These are phyloP conservation scores for Claviceps capensis DNA, from an alignment of 2,329 filamentous ascomycete genomes.

Conservation along the genomic window DNA sequence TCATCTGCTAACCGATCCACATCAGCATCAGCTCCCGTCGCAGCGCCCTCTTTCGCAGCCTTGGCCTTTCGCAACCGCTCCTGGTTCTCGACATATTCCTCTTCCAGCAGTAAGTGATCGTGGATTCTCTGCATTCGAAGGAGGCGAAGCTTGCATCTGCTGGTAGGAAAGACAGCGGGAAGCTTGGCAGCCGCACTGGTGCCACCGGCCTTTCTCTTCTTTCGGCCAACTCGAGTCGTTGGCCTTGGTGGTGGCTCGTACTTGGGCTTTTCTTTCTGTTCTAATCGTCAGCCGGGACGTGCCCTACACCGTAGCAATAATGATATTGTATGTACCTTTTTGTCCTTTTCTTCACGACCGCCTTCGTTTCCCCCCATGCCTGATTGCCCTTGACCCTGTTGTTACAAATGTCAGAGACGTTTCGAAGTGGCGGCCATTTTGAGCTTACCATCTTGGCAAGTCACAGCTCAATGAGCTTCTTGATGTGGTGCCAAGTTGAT, in stretches of 20 bases:
- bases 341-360: conserved; percentile 75
- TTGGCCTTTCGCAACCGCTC: conserved; percentile 90
- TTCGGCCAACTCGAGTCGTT: conserved; percentile 90
- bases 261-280: conserved; percentile 98
- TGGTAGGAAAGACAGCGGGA: conserved; percentile 84
- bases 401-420: not conserved
- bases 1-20: conserved; percentile 85
- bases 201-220: conserved; percentile 94
- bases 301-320: not conserved
- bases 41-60: conserved; percentile 56
- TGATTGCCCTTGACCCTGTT: conserved; percentile 71
- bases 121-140: conserved; percentile 98
- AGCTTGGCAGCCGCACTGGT: conserved; percentile 93
- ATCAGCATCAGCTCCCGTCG: conserved; percentile 56
- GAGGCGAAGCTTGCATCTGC: conserved; percentile 92
- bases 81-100: conserved; percentile 98
- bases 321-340: conserved; percentile 53
- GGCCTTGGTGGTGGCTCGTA: conserved; percentile 96
- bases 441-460: conserved; percentile 22
- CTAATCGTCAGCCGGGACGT: conserved; percentile 9
- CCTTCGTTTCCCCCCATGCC: conserved; percentile 64
- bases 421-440: not conserved
- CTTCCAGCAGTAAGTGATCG: conserved; percentile 90
- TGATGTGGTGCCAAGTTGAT: not conserved
- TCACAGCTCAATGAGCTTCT: conserved; percentile 16